phyloP scores from a whole-genome alignment of 2,329 filamentous ascomycete species.

The Balansia obtecta region DNA sequence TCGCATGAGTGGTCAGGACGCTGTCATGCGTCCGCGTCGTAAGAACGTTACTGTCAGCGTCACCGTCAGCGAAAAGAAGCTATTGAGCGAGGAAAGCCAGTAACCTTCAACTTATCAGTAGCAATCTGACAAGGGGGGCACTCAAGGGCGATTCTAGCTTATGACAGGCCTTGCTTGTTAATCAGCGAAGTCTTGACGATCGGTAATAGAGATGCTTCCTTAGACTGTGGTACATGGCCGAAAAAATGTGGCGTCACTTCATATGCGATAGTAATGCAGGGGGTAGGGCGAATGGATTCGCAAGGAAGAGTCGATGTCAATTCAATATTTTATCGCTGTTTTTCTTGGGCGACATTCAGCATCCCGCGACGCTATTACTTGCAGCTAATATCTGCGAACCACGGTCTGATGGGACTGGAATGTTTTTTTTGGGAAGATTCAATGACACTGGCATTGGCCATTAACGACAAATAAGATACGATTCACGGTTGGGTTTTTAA shows the following conservation, averaged over 20 bases:
- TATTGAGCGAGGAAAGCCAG: slow-evolving; percentile 22
- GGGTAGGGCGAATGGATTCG: no score
- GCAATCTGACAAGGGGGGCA: no score
- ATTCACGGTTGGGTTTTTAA: neutral
- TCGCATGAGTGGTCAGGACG: slow-evolving; percentile 81
- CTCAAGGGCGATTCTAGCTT: neutral
- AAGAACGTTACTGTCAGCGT: slow-evolving; percentile 18
- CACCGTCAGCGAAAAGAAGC: slow-evolving; percentile 23
- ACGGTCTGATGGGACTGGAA: neutral
- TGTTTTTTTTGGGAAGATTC: neutral
- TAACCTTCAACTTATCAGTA: neutral
- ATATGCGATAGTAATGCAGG: no score
- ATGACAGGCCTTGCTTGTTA: no score
- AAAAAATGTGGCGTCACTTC: no score
- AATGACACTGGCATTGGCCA: neutral
- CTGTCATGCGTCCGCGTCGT: slow-evolving; percentile 56
- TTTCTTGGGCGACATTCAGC: neutral
- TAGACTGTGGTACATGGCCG: no score
- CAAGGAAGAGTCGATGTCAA: no score
- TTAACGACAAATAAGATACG: neutral
- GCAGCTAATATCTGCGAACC: neutral
- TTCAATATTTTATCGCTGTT: neutral
- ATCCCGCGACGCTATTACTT: neutral
- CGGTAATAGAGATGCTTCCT: no score
- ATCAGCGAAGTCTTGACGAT: no score